phyloP scores from a whole-genome alignment of 768 basidiomycete genomes.

The Boletellus ananas region DNA sequence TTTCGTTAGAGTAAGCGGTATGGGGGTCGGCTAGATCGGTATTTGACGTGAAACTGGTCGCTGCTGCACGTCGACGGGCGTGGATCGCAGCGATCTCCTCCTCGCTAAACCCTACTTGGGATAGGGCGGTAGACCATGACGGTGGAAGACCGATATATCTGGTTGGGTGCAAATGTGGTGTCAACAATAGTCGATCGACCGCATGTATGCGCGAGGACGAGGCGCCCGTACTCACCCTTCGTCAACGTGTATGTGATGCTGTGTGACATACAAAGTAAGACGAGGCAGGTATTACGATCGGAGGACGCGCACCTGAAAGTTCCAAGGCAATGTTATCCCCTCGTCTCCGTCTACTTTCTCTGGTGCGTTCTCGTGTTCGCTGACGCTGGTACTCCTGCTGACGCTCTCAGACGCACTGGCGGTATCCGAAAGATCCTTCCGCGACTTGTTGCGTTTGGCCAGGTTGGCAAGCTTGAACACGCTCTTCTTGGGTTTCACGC shows the following conservation, averaged over 20 bases:
- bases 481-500: conserved; percentile 26
- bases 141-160: conserved; percentile 68
- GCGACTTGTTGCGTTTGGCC: conserved; percentile 31
- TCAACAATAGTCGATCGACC: background rate
- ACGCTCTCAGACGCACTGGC: conserved; percentile 12
- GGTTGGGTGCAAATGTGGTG: background rate
- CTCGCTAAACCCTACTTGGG: conserved; percentile 59
- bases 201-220: background rate
- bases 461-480: conserved; percentile 37
- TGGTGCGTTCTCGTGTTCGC: conserved; percentile 6
- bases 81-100: conserved; percentile 66
- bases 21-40: conserved; percentile 6
- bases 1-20: background rate
- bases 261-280: conserved; percentile 2
- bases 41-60: conserved; percentile 1
- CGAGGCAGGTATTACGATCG: background rate
- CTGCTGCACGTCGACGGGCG: conserved; percentile 31
- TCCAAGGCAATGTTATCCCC: conserved; percentile 66
- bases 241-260: conserved; percentile 81
- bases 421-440: conserved; percentile 25
- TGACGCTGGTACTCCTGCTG: conserved; percentile 10
- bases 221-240: conserved; percentile 51
- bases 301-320: conserved; percentile 55
- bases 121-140: conserved; percentile 64
- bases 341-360: conserved; percentile 43